phyloP scores from a whole-genome alignment of 495 filamentous ascomycete species.

The Trichoderma erinaceum region DNA sequence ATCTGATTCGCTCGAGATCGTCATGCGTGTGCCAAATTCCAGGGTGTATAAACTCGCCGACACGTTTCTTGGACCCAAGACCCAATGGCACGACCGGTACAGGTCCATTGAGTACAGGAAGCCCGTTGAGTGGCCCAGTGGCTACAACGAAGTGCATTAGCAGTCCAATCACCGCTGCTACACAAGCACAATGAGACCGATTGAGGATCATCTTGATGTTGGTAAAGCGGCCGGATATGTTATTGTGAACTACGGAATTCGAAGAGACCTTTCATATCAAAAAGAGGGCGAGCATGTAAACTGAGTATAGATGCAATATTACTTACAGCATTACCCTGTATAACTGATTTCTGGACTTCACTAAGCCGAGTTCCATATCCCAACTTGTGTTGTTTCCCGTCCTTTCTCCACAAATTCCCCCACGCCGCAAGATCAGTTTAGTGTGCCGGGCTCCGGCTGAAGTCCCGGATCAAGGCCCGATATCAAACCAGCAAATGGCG shows the following conservation, averaged over 20 bases:
- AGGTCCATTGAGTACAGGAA: constrained; percentile 23
- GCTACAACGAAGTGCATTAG: constrained; percentile 14
- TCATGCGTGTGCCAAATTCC: constrained; percentile 27
- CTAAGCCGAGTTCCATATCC: background rate
- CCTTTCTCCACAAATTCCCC: background rate
- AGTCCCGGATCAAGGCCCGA: background rate
- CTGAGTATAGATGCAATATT: background rate
- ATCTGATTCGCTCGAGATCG: constrained; percentile 26
- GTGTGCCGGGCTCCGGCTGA: background rate
- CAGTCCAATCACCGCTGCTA: background rate
- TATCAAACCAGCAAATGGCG: background rate
- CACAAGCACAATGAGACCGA: background rate
- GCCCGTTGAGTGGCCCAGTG: constrained; percentile 21
- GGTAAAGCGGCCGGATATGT: background rate
- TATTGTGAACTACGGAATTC: background rate
- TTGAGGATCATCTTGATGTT: background rate
- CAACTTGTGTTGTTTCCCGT: background rate
- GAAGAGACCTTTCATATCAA: background rate
- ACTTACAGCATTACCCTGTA: background rate
- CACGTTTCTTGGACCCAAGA: constrained; percentile 20
- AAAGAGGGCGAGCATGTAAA: background rate
- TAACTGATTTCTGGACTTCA: background rate
- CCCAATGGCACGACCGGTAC: constrained; percentile 19
- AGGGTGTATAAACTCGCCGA: constrained; percentile 26
- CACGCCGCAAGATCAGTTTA: background rate